Base-by-base conservation (phyloP, 768 basidiomycete species). In the button mushroom (Agaricus bisporus) region DNA sequence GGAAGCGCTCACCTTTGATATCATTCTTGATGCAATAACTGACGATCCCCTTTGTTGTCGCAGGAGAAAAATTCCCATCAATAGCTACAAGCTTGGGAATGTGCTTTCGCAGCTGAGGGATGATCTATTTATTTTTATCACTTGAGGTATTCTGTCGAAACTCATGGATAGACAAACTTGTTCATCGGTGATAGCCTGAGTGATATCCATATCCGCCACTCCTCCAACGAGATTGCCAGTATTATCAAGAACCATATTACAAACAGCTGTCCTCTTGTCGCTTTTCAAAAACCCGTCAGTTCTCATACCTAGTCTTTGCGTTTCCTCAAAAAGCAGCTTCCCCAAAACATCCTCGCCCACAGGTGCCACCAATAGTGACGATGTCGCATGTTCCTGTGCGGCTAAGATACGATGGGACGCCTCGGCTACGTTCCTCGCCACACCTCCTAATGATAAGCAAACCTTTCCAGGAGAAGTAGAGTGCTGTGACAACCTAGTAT, bases 391-490 rank as follows among this genome's bases (percentile, higher is more conserved):
- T 41, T 60, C 68, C 48, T 63, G 64, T 26, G 70, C 62, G 17
- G 70, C 62, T 56, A 84, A 64, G 5, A 86, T 66, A 26, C 89
- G 81, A 64, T 90, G 84, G 5, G 92, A 79, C 1, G 93, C 91
- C 66, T 98, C 94, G 2, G 95, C 89, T 41, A 99, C 82, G 65
- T 99, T 99, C n/a, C 95, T 84, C 0, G 81, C 94, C 12, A 99
- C 95, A 26, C 95, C 95, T 1, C 95, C 95, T 5, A 90, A 71
- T 0, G 86, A 78, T 37, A 95, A 56, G 14, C 74, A 70, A 22
- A 98, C 81, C 11, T 65, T 72, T 9, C 97, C 97, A 0, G 93
- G 92, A 10, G 78, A 78, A 0, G 95, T 98, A 0, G 92, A 88
- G 52, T 83, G 75, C 11, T 48, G 57, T 7, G 63, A 65, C 17